These are phyloP conservation scores for Pontederia paniculata DNA, from an alignment of 176 grass and related monocot genomes.

Conservation along the genomic window DNA sequence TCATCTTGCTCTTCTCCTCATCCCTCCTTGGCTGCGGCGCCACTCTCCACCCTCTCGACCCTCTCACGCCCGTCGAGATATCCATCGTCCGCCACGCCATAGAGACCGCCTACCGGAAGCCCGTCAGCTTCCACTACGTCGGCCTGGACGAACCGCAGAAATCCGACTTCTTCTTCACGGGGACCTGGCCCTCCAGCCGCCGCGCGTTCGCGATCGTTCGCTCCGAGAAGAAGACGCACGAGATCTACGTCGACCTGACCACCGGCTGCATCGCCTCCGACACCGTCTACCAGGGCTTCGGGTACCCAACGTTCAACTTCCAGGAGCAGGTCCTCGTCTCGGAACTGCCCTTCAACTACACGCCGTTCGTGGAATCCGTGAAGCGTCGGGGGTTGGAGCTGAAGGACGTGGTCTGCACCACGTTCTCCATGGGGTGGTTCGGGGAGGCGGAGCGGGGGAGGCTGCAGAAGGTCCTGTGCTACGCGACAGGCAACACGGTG, in stretches of 20 bases:
- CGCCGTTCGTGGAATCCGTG: slow-evolving; percentile 44
- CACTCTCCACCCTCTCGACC: too few relatives aligned
- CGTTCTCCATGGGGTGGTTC: slow-evolving; percentile 54
- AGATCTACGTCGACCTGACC: slow-evolving; percentile 33
- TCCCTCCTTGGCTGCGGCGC: too few relatives aligned
- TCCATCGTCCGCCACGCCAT: too few relatives aligned
- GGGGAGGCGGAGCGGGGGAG: slow-evolving; percentile 13
- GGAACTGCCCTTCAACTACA: slow-evolving; percentile 25
- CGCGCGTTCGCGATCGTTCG: slow-evolving; percentile 8
- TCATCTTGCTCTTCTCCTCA: too few relatives aligned
- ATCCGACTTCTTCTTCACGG: neutral
- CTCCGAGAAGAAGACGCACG: slow-evolving; percentile 31
- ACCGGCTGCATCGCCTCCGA: slow-evolving; percentile 19
- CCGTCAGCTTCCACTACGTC: too few relatives aligned
- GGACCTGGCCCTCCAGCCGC: too few relatives aligned
- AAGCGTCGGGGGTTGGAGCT: slow-evolving; percentile 22
- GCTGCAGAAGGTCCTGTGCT: slow-evolving; percentile 43
- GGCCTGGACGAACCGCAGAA: too few relatives aligned
- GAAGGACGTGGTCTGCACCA: slow-evolving; percentile 40
- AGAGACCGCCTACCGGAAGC: too few relatives aligned
- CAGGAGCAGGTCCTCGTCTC: slow-evolving; percentile 37
- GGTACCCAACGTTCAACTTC: slow-evolving; percentile 37
- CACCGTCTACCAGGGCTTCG: slow-evolving; percentile 23
- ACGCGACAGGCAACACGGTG: slow-evolving; percentile 28
- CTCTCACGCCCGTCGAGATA: too few relatives aligned